Evolutionary conservation across 2,329 filamentous ascomycete species (phyloP).

Genomic region (Microsporum canis): DNA sequence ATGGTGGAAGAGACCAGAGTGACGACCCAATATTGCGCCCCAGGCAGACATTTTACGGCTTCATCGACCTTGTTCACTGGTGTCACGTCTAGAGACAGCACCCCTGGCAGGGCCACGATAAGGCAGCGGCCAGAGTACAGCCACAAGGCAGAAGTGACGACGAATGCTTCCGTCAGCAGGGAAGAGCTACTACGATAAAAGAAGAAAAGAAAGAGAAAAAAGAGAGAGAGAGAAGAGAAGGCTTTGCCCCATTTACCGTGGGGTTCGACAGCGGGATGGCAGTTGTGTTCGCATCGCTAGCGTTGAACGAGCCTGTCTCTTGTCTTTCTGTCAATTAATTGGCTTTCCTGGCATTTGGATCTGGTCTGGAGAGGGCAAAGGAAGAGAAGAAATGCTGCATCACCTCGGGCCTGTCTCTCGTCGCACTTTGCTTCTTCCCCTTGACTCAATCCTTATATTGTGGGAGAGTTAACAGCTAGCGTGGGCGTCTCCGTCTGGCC

Average conservation of each 20-base stretch:
- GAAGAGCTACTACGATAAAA: background rate
- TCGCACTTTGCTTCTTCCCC: too few species aligned
- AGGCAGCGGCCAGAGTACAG: background rate
- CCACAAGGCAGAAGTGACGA: background rate
- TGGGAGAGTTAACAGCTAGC: background rate
- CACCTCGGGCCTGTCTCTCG: background rate
- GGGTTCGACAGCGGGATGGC: background rate
- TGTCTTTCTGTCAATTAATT: background rate
- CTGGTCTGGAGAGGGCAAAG: background rate
- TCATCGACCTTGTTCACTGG: background rate
- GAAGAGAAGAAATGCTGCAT: background rate
- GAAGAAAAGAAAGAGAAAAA: background rate
- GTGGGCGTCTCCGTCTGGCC: background rate
- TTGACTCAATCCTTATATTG: too few species aligned
- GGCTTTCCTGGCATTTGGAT: background rate
- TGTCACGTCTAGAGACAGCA: background rate
- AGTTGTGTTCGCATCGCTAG: background rate
- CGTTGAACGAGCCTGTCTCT: background rate
- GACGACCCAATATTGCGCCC: background rate
- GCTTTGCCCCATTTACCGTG: background rate
- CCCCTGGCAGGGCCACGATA: background rate
- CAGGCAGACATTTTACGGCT: background rate
- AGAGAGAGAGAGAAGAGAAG: background rate
- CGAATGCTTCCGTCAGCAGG: background rate
- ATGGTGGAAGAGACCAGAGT: background rate